These are phyloP conservation scores for Pichia occidentalis DNA, from an alignment of 805 yeast genomes.

Conservation along the genomic window DNA sequence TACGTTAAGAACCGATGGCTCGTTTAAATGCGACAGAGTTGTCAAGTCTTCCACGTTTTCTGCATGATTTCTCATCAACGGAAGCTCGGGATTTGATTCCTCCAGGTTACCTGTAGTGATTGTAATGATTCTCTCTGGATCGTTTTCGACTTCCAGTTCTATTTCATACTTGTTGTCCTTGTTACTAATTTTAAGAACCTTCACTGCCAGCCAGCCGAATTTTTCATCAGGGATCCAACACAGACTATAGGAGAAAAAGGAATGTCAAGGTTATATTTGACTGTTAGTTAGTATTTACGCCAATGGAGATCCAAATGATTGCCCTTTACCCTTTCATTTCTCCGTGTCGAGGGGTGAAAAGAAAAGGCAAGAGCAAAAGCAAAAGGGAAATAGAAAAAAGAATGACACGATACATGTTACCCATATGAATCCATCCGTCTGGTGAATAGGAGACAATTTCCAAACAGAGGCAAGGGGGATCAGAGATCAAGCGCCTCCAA, in stretches of 20 bases:
- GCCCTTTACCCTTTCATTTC: too few relatives aligned
- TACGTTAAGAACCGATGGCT: slow-evolving; percentile 94
- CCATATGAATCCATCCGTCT: too few relatives aligned
- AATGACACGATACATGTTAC: too few relatives aligned
- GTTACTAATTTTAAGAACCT: slow-evolving; percentile 40
- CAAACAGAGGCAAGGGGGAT: too few relatives aligned
- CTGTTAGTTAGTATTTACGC: not conserved
- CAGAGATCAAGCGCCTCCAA: too few relatives aligned
- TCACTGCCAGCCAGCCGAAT: slow-evolving; percentile 72
- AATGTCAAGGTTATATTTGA: not conserved
- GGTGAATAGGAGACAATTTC: too few relatives aligned
- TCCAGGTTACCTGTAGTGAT: slow-evolving; percentile 43
- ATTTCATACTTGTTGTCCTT: slow-evolving; percentile 40
- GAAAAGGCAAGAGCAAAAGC: not conserved
- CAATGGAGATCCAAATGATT: too few relatives aligned
- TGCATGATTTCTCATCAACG: slow-evolving; percentile 82
- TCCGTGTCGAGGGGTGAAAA: too few relatives aligned
- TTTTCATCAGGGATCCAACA: slow-evolving; percentile 77
- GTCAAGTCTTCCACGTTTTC: slow-evolving; percentile 96
- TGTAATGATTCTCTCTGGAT: slow-evolving; percentile 36
- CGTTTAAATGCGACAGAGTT: slow-evolving; percentile 84
- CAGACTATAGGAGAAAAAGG: slow-evolving; percentile 35
- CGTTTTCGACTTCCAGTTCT: slow-evolving; percentile 47
- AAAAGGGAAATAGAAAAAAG: not conserved
- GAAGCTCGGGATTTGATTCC: slow-evolving; percentile 54